phyloP scores from a whole-genome alignment of 495 filamentous ascomycete genomes.

The Pyrenula aspistea region DNA sequence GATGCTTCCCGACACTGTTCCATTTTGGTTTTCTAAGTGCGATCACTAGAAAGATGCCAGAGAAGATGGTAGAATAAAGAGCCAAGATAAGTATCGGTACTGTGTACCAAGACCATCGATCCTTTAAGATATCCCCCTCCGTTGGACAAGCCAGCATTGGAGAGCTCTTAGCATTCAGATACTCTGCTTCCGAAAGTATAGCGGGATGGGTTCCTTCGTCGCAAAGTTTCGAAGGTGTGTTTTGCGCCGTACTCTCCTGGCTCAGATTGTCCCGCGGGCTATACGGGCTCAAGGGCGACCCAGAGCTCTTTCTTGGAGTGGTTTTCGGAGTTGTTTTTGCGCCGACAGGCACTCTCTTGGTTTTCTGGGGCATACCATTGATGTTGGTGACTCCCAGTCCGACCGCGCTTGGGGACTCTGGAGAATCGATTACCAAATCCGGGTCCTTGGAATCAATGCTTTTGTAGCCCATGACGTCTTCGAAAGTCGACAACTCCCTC shows the following conservation, averaged over 20 bases:
- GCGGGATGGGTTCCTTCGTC: background rate
- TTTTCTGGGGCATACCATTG: background rate
- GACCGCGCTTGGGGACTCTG: background rate
- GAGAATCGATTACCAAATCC: background rate
- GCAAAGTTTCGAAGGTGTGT: background rate
- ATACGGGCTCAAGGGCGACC: background rate
- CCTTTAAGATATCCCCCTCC: background rate
- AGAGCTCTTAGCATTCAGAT: background rate
- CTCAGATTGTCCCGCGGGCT: background rate
- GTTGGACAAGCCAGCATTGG: background rate
- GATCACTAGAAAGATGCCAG: conserved; percentile 48
- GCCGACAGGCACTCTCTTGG: background rate
- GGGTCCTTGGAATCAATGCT: background rate
- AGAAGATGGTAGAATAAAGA: conserved; percentile 54
- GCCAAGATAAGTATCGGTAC: conserved; percentile 45
- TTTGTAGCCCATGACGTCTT: background rate
- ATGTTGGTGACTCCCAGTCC: background rate
- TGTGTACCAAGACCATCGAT: conserved; percentile 43
- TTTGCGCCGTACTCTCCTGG: background rate
- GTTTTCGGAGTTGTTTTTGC: background rate
- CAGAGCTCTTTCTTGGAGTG: background rate
- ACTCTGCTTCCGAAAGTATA: background rate
- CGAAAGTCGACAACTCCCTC: background rate
- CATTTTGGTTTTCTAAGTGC: conserved; percentile 49
- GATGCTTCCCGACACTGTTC: conserved; percentile 38